Evolutionary conservation across 2,329 filamentous ascomycete genomes (phyloP).

Genomic region (Aspergillus fructus): DNA sequence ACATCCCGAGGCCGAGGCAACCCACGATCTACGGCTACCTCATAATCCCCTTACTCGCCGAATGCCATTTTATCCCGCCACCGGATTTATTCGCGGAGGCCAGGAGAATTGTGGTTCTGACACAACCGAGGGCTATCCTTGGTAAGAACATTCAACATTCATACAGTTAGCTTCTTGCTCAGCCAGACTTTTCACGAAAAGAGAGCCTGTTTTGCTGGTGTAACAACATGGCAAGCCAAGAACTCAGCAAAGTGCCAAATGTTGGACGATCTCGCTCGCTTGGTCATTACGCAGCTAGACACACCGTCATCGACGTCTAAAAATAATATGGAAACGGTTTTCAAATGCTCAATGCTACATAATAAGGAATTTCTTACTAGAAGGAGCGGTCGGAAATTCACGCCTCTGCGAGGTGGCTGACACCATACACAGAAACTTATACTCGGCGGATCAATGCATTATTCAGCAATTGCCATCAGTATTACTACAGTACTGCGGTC

Average conservation of each 20-base stretch:
- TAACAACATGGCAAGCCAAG: not conserved
- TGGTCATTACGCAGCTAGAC: not conserved
- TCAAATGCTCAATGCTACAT: not conserved
- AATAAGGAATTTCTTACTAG: not conserved
- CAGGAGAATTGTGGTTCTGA: not conserved
- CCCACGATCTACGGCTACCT: slow-evolving; percentile 6
- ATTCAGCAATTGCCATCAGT: not conserved
- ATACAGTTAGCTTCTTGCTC: not conserved
- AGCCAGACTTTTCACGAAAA: not conserved
- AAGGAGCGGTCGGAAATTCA: not conserved
- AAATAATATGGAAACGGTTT: not conserved
- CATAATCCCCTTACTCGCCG: slow-evolving; percentile 8
- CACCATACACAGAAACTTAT: not conserved
- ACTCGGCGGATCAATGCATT: not conserved
- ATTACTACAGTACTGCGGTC: not conserved
- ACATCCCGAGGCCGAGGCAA: not conserved
- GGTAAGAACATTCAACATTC: not conserved
- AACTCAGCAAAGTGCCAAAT: not conserved
- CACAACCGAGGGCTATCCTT: not conserved
- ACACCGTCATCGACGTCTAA: not conserved
- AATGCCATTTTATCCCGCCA: slow-evolving; percentile 7
- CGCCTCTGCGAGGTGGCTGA: not conserved
- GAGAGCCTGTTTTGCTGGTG: not conserved
- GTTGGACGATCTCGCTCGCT: not conserved
- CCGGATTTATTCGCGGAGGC: not conserved